Evolutionary conservation across 306 rosid genomes (phyloP).

Genomic region (Astragalus membranaceus): DNA sequence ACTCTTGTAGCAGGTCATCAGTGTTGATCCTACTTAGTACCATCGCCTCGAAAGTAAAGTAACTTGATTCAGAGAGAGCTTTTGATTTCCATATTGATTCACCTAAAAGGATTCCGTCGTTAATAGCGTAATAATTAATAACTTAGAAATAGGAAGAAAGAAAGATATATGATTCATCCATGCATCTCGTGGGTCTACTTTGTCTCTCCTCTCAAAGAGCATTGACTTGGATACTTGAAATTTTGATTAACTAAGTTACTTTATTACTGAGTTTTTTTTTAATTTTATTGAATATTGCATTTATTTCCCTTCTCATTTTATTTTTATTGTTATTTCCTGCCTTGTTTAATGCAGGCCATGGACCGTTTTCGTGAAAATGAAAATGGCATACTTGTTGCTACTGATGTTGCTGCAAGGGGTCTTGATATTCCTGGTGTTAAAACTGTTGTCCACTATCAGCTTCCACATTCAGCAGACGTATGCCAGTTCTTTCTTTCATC

Average conservation of each 20-base stretch:
- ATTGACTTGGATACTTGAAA: background rate
- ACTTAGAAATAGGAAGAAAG: background rate
- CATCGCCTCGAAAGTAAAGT: background rate
- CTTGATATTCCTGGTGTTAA: slow-evolving; percentile 87
- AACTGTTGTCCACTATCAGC: slow-evolving; percentile 97
- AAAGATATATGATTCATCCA: background rate
- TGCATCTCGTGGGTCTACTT: background rate
- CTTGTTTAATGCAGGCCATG: slow-evolving; percentile 52
- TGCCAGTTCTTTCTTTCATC: slow-evolving; percentile 23
- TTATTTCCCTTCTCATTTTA: background rate
- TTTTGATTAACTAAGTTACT: slow-evolving; percentile 1
- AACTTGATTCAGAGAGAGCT: background rate
- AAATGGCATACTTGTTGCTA: slow-evolving; percentile 80
- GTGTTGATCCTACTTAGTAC: background rate
- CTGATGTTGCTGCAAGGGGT: slow-evolving; percentile 94
- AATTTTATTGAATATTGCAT: background rate
- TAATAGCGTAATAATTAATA: background rate
- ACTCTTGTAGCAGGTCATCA: background rate
- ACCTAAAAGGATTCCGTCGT: background rate
- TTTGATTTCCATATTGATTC: background rate
- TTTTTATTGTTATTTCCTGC: background rate
- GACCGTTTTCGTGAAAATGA: slow-evolving; percentile 77
- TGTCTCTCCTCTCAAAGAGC: background rate
- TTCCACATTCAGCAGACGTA: slow-evolving; percentile 97
- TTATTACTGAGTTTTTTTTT: background rate